A percentile compares a stretch with the other conserved stretches of the same genome.
These are phyloP conservation scores for Arabis hirsuta DNA, from an alignment of 345 rosid species.

Conservation along the genomic window DNA sequence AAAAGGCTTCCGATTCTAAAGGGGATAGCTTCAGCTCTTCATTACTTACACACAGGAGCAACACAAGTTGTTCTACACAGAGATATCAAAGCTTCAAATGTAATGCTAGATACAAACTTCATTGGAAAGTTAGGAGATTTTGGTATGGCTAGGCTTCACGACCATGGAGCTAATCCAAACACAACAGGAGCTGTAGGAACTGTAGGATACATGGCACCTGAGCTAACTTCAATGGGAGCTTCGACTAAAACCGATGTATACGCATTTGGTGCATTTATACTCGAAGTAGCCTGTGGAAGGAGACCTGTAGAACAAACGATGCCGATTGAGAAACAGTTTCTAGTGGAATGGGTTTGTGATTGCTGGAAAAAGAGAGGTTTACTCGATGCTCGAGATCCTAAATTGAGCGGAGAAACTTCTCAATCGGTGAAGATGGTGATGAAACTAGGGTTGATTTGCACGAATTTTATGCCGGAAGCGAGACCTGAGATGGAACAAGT, in stretches of 20 bases:
- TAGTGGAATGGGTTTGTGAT: slow-evolving; percentile 50
- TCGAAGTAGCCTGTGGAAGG: slow-evolving; percentile 60
- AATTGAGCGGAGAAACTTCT: slow-evolving; percentile 32
- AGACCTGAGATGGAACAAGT: slow-evolving; percentile 52
- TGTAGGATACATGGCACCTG: slow-evolving; percentile 57
- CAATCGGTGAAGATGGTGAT: slow-evolving; percentile 47
- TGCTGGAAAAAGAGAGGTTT: slow-evolving; percentile 40
- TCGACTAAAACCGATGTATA: slow-evolving; percentile 50
- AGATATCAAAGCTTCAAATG: slow-evolving; percentile 56
- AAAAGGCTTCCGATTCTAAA: slow-evolving; percentile 48
- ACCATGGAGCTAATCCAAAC: slow-evolving; percentile 48
- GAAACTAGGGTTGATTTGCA: slow-evolving; percentile 51
- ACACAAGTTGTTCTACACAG: slow-evolving; percentile 56
- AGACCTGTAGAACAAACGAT: slow-evolving; percentile 47
- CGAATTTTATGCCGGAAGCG: slow-evolving; percentile 33
- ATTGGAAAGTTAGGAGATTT: slow-evolving; percentile 58
- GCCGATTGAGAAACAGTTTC: slow-evolving; percentile 25
- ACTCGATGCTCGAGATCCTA: slow-evolving; percentile 41
- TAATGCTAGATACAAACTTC: slow-evolving; percentile 49
- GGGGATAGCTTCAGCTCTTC: slow-evolving; percentile 53
- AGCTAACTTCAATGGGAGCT: slow-evolving; percentile 53
- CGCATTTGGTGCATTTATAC: slow-evolving; percentile 53
- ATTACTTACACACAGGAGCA: slow-evolving; percentile 56
- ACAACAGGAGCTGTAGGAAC: slow-evolving; percentile 56
- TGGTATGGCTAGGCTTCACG: slow-evolving; percentile 57